Evolutionary conservation across 1,139 yeast genomes (phyloP), one percentile per base, ranked within the genome.

Genomic region (Suhomyces taliae): DNA sequence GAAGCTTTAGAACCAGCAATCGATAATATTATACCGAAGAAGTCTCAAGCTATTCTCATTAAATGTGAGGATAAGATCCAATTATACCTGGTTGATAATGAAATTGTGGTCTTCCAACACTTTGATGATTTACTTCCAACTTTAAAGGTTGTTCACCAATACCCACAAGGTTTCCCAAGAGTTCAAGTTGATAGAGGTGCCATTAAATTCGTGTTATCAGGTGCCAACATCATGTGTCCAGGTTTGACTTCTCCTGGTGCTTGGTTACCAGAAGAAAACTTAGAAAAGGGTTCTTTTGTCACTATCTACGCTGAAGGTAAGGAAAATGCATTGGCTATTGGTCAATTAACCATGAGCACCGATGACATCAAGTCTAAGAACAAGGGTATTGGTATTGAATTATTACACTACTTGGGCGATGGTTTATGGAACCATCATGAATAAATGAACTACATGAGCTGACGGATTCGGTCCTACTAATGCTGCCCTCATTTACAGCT

Each of bases 171-270:
- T 35, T 90, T 91, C 69, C 97, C 97, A 33, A 73, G 80, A 39
- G 96, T 91, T 34, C 88, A 85, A 60, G 98, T 91, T 9, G 99
- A 91, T 63, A 79, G 97, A 65, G 99, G 99, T 49, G 99, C 98
- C 44, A 90, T 91, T 63, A 91, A 91, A 68, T 91, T 91, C 61
- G 95, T 91, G 24, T 72, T 91, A 34, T 87, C 96, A 2, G 98
- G 98, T 46, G 97, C 97, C 33, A 90, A 90, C 62, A 87, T 91
- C 58, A 91, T 90, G 97, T 91, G 98, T 69, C 98, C 98, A 6
- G 99, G 99, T 27, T 76, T 91, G 54, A 91, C 98, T 0, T 88
- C 96, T 15, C 78, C 88, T 8, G 98, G 98, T 39, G 98, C 96
- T 29, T 68, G 73, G 49, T 73, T 91, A 52, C 97, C 98, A 11